phyloP scores from a whole-genome alignment of 768 basidiomycete genomes.

The Suillus bovinus region DNA sequence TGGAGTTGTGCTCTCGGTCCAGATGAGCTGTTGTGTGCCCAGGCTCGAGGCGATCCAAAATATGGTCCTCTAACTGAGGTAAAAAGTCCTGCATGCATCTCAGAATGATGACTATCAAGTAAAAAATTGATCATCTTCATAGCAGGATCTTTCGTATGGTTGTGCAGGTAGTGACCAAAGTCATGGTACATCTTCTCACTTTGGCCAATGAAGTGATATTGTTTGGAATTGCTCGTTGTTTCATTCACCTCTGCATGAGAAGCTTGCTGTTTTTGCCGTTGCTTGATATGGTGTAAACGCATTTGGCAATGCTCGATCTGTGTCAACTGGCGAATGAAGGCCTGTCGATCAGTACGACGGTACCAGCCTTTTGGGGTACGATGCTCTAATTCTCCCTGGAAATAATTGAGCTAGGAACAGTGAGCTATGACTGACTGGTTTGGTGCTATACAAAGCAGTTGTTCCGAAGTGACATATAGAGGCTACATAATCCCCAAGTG shows the following conservation, averaged over 20 bases:
- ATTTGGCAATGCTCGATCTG: not conserved
- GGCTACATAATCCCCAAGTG: conserved; percentile 30
- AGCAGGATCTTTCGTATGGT: no score
- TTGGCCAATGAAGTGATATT: no score
- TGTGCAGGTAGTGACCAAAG: no score
- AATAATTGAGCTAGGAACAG: no score
- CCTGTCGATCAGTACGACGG: conserved; percentile 3
- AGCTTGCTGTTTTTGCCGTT: no score
- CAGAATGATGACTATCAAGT: no score
- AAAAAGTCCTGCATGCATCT: conserved; percentile 7
- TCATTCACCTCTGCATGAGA: no score
- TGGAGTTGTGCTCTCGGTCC: not conserved
- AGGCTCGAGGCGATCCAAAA: conserved; percentile 8
- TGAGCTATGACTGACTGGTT: conserved; percentile 22
- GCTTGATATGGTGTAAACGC: not conserved
- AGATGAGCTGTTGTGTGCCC: no score
- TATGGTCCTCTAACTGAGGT: not conserved
- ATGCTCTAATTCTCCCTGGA: conserved; percentile 19
- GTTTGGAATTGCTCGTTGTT: no score
- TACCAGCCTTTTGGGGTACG: conserved; percentile 11
- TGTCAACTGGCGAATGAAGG: not conserved
- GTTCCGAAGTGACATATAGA: conserved; percentile 31
- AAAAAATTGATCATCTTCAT: no score
- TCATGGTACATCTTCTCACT: no score
- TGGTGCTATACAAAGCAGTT: conserved; percentile 34